A percentile compares a stretch with the other conserved stretches of the same genome.
Evolutionary conservation across 73 alveolate species (phyloP).

Genomic region (Paramecium bursaria): DNA sequence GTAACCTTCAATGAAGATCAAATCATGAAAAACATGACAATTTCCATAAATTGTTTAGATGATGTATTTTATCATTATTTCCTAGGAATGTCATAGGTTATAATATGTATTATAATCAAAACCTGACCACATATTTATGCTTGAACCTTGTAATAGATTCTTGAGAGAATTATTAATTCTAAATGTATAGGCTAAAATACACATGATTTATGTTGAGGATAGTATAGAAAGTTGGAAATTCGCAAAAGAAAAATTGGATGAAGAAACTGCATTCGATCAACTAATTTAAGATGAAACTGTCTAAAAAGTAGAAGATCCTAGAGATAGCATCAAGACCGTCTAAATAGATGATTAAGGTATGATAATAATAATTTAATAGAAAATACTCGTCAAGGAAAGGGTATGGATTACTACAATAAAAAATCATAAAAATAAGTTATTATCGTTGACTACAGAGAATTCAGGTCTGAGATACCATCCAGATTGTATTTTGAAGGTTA

Average conservation of each 20-base stretch:
- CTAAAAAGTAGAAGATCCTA: slow-evolving; percentile 50
- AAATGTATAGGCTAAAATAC: not conserved
- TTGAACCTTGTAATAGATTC: slow-evolving; percentile 35
- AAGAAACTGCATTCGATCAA: slow-evolving; percentile 24
- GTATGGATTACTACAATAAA: not conserved
- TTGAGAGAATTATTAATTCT: slow-evolving; percentile 23
- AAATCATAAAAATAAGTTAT: slow-evolving; percentile 65
- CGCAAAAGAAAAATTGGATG: slow-evolving; percentile 48
- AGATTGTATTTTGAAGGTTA: slow-evolving; percentile 82
- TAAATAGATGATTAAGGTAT: too few species aligned
- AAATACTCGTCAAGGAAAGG: slow-evolving; percentile 41
- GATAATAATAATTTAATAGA: too few species aligned
- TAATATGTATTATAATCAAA: not conserved
- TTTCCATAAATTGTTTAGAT: not conserved
- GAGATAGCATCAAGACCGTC: too few species aligned
- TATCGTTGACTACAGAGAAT: slow-evolving; percentile 89
- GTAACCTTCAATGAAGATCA: slow-evolving; percentile 27
- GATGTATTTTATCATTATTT: not conserved
- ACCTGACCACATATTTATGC: slow-evolving; percentile 23
- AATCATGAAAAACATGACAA: slow-evolving; percentile 23
- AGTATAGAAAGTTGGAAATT: slow-evolving; percentile 44
- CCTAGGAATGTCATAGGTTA: slow-evolving; percentile 11
- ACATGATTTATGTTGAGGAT: not conserved
- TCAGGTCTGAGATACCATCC: slow-evolving; percentile 85
- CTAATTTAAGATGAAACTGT: not conserved